A percentile compares a stretch with the other conserved stretches of the same genome.
phyloP scores from a whole-genome alignment of 2,329 filamentous ascomycete genomes.

The Cytospora chrysosperma region DNA sequence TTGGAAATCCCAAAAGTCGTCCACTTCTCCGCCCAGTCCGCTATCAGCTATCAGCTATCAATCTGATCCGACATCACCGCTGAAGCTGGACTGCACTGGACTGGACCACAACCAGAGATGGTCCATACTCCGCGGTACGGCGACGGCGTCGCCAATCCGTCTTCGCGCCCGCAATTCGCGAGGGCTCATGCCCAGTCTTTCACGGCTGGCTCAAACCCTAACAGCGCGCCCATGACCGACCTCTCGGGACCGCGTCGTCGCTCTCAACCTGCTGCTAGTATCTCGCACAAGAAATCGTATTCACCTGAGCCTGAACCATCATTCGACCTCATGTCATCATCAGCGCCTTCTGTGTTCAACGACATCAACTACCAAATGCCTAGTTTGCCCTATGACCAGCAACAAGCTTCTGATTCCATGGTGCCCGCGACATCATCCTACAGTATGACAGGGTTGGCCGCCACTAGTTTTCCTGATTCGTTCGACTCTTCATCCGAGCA shows the following conservation, averaged over 20 bases:
- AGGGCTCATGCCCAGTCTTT: slow-evolving; percentile 23
- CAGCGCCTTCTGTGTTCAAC: slow-evolving; percentile 20
- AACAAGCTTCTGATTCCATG: slow-evolving; percentile 16
- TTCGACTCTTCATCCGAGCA: slow-evolving; percentile 18
- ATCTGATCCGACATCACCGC: slow-evolving; percentile 7
- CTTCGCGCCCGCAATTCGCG: slow-evolving; percentile 18
- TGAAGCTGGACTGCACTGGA: background rate
- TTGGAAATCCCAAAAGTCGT: slow-evolving; percentile 12
- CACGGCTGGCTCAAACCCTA: slow-evolving; percentile 24
- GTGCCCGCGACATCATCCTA: slow-evolving; percentile 10
- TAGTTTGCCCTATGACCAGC: slow-evolving; percentile 19
- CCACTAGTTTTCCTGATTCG: slow-evolving; percentile 15
- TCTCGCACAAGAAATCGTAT: slow-evolving; percentile 19
- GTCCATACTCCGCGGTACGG: slow-evolving; percentile 20
- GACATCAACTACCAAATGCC: slow-evolving; percentile 22
- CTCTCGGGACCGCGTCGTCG: slow-evolving; percentile 20
- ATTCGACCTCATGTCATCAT: slow-evolving; percentile 25
- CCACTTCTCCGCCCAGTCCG: slow-evolving; percentile 11
- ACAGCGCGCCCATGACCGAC: slow-evolving; percentile 24
- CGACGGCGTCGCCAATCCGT: slow-evolving; percentile 24
- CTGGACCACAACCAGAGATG: slow-evolving; percentile 13
- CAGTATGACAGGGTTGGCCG: slow-evolving; percentile 2
- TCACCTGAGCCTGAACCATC: slow-evolving; percentile 22
- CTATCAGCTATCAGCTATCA: slow-evolving; percentile 12
- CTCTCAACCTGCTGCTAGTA: slow-evolving; percentile 19